Conservation (phyloP, 2,329 filamentous ascomycete genomes). For the Didymella sp. region DNA sequence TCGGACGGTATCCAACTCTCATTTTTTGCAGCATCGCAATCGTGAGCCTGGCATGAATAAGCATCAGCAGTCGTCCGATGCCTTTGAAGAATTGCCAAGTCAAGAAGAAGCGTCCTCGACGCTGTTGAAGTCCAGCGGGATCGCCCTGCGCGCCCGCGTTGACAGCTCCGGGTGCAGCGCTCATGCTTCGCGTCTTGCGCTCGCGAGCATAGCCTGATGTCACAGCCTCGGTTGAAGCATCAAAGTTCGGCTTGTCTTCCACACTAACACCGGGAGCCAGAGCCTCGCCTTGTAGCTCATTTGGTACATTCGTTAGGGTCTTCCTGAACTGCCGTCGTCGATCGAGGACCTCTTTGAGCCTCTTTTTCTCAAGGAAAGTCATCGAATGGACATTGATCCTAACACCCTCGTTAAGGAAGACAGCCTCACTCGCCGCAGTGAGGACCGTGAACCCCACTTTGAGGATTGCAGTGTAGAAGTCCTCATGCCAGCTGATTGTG, state of each 20-base stretch:
- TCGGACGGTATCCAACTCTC: conserved; percentile 67
- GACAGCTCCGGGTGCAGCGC: conserved; percentile 30
- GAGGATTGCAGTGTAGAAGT: conserved; percentile 91
- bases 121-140: conserved; percentile 80
- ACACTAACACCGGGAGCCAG: conserved; percentile 47
- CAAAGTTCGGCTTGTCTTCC: conserved; percentile 47
- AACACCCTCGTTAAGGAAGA: conserved; percentile 90
- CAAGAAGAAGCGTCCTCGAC: conserved; percentile 79
- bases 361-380: conserved; percentile 93
- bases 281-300: conserved; percentile 52
- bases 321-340: conserved; percentile 51
- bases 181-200: conserved; percentile 62
- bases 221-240: conserved; percentile 33
- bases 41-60: conserved; percentile 63
- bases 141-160: conserved; percentile 52
- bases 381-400: conserved; percentile 74
- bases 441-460: conserved; percentile 87
- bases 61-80: conserved; percentile 70
- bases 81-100: conserved; percentile 77
- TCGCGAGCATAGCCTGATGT: conserved; percentile 69
- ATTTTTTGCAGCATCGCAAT: conserved; percentile 63
- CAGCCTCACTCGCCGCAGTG: conserved; percentile 92
- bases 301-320: conserved; percentile 48
- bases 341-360: conserved; percentile 75
- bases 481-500: conserved; percentile 83